phyloP scores from a whole-genome alignment of 2,329 filamentous ascomycete species.

The Rasamsonia emersonii region DNA sequence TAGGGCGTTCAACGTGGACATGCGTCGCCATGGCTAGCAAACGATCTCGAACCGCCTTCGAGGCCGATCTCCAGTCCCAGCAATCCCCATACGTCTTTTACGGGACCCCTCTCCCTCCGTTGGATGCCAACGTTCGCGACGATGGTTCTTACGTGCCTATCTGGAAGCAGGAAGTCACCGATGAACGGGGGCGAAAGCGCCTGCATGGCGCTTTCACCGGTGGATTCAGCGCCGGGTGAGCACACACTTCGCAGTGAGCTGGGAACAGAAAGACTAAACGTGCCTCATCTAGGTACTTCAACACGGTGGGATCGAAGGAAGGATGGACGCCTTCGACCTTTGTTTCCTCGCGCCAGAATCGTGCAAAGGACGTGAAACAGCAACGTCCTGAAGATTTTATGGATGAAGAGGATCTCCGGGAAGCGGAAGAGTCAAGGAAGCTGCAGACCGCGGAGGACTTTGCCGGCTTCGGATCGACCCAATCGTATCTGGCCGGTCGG shows the following conservation, averaged over 20 bases:
- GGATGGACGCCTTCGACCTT: slow-evolving; percentile 93
- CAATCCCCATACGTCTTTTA: slow-evolving; percentile 69
- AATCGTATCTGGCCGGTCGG: slow-evolving; percentile 43
- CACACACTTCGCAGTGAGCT: slow-evolving; percentile 21
- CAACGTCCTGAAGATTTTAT: slow-evolving; percentile 85
- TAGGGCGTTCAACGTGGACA: not conserved
- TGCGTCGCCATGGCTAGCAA: slow-evolving; percentile 59
- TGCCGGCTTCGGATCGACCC: slow-evolving; percentile 63
- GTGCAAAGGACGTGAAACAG: slow-evolving; percentile 58
- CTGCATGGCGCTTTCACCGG: slow-evolving; percentile 95
- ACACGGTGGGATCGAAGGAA: slow-evolving; percentile 96
- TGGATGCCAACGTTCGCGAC: slow-evolving; percentile 68
- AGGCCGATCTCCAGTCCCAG: slow-evolving; percentile 59
- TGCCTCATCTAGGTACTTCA: slow-evolving; percentile 66
- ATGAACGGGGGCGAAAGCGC: slow-evolving; percentile 82
- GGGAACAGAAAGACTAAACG: slow-evolving; percentile 25
- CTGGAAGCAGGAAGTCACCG: slow-evolving; percentile 98
- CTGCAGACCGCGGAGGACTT: slow-evolving; percentile 68
- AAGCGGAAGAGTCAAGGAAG: slow-evolving; percentile 68
- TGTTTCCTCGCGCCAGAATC: slow-evolving; percentile 76
- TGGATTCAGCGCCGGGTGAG: slow-evolving; percentile 90
- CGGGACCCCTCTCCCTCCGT: slow-evolving; percentile 74
- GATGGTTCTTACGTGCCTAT: slow-evolving; percentile 87
- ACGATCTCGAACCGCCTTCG: slow-evolving; percentile 68
- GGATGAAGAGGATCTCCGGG: slow-evolving; percentile 91